Conservation (phyloP, 2,329 filamentous ascomycete species). For the Hymenotorrendiella dingleyae region DNA sequence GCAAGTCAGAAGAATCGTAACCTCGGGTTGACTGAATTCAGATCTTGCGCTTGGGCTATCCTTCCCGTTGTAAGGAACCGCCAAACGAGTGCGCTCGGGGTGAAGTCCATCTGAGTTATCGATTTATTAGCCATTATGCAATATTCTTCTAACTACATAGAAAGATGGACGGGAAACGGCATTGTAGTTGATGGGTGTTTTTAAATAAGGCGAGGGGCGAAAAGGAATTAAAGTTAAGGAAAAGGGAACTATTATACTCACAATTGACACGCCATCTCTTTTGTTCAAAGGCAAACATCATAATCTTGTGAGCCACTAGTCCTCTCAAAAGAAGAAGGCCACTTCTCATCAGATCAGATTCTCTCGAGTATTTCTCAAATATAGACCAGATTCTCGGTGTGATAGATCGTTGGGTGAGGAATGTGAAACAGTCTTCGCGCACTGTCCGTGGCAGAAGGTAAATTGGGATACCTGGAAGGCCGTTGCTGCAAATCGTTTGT, state of each 20-base stretch:
- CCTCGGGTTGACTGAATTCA: conserved; percentile 59
- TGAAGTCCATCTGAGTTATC: too few relatives aligned
- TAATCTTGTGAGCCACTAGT: conserved; percentile 48
- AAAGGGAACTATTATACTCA: conserved; percentile 52
- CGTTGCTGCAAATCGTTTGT: conserved; percentile 9
- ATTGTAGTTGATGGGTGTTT: too few relatives aligned
- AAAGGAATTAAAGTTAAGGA: too few relatives aligned
- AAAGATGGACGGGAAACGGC: too few relatives aligned
- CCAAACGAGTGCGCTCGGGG: conserved; percentile 40
- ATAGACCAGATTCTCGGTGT: too few relatives aligned
- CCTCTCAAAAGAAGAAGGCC: conserved; percentile 46
- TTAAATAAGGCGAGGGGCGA: too few relatives aligned
- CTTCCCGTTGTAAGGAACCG: conserved; percentile 56
- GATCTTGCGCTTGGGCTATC: conserved; percentile 48
- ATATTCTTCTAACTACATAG: too few relatives aligned
- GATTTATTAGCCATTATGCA: too few relatives aligned
- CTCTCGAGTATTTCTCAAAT: too few relatives aligned
- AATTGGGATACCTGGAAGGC: conserved; percentile 9
- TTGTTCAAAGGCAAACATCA: conserved; percentile 45
- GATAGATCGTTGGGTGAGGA: too few relatives aligned
- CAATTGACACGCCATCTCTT: conserved; percentile 64
- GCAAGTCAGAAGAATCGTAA: conserved; percentile 49
- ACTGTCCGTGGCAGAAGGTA: too few relatives aligned
- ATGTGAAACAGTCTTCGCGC: too few relatives aligned
- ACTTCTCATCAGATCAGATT: conserved; percentile 22